phyloP scores from a whole-genome alignment of 371 early-diverging fungal genomes.

The Mucor piriformis region DNA sequence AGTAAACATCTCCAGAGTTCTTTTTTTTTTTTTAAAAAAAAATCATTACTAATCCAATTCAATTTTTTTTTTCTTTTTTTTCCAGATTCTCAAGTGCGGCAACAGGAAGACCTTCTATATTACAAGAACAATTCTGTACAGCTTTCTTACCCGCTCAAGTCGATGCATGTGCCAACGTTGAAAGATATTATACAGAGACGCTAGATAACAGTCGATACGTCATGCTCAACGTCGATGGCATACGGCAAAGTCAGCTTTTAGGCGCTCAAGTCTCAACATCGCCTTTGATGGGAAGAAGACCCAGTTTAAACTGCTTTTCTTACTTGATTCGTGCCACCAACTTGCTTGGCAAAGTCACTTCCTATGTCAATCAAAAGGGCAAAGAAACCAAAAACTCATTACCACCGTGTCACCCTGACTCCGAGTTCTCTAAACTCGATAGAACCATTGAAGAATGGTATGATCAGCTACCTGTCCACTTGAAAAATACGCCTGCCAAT shows the following conservation, averaged over 20 bases:
- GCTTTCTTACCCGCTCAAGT: conserved; percentile 55
- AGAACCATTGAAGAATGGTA: conserved; percentile 49
- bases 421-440: conserved; percentile 52
- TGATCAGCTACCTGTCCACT: conserved; percentile 39
- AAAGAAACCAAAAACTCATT: conserved; percentile 27
- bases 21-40: conserved; percentile 45
- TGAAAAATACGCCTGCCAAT: conserved; percentile 51
- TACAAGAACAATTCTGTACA: conserved; percentile 61
- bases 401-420: conserved; percentile 42
- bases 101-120: conserved; percentile 32
- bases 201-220: conserved; percentile 30
- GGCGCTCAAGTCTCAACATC: not conserved
- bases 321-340: conserved; percentile 26
- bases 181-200: conserved; percentile 42
- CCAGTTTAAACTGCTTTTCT: conserved; percentile 21
- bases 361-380: conserved; percentile 53
- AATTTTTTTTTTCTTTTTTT: not conserved
- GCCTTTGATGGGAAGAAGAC: not conserved
- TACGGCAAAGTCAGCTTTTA: conserved; percentile 34
- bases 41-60: too few relatives aligned
- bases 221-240: conserved; percentile 29
- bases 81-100: conserved; percentile 32
- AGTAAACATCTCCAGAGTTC: conserved; percentile 17
- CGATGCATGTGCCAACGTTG: not conserved
- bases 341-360: conserved; percentile 51